Base-by-base conservation (phyloP, 2,329 filamentous ascomycete genomes). In the Ceratocystiopsis sp. region DNA sequence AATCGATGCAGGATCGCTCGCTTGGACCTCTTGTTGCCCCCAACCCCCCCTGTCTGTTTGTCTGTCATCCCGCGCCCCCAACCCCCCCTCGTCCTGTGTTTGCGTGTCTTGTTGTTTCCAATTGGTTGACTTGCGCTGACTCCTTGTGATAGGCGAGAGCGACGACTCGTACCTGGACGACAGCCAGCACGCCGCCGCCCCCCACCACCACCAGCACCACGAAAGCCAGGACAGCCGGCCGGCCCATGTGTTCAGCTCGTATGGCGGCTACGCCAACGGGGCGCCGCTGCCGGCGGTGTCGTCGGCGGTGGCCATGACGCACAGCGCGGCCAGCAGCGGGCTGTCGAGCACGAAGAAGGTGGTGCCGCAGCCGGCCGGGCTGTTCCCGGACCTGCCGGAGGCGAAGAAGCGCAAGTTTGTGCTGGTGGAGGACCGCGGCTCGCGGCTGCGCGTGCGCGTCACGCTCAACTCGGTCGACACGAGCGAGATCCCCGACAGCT, bases 321-420 rank as follows among this genome's bases (percentile, higher is more conserved):
- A 74, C 48, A 71, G 74, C 43, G 29, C 38, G 9, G 42, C 66
- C 65, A 48, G 43, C 47, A 32, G 35, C 9, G 41, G 58, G 50
- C 55, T 44, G 45, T 58, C 49, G 36, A 57, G 53, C 50, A 55
- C 55, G 38, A 59, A 51, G 61, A 71, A 50, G 67, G 71, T 46
- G 66, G 69, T 48, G 68, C 78, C 53, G 3, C 71, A 74, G 48
- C 65, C 80, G 42, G 72, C 77, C 15, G 76, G 78, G 40, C 73
- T 95, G 38, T 95, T 95, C 59, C 84, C 85, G 40, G 81, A 91
- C 51, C 73, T 94, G 42, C 86, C 87, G 1, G 85, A 91, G 54
- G 78, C 80, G 42, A 94, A 93, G 65, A 84, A 85, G 55, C 81
- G 89, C 57, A 96, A 95, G 61, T 96, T 96, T 61, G 94, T 96